A percentile compares a stretch with the other conserved stretches of the same genome.
These are phyloP conservation scores for Glomus cerebriforme DNA, from an alignment of 192 early-diverging fungal genomes.

Conservation along the genomic window DNA sequence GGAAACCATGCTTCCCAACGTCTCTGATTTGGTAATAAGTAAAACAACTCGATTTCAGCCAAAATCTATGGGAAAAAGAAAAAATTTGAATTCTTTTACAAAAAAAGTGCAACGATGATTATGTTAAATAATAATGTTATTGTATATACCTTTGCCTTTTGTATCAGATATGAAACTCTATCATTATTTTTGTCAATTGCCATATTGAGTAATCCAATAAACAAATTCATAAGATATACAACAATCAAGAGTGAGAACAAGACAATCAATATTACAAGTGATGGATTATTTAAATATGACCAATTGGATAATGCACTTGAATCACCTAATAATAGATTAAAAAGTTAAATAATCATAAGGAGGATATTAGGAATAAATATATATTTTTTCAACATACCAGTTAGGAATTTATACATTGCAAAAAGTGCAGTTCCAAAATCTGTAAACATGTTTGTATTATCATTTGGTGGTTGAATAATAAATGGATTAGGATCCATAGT, in stretches of 20 bases:
- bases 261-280: background rate
- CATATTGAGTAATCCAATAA: background rate
- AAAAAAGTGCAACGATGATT: too few relatives aligned
- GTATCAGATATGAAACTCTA: too few relatives aligned
- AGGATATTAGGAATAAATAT: too few relatives aligned
- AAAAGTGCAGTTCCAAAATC: background rate
- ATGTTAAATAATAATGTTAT: background rate
- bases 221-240: conserved; percentile 8
- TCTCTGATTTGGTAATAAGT: background rate
- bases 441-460: background rate
- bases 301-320: background rate
- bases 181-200: background rate
- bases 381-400: background rate
- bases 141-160: background rate
- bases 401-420: background rate
- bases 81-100: background rate
- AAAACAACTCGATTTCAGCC: conserved; percentile 8
- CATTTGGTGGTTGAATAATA: background rate
- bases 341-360: too few relatives aligned
- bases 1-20: too few relatives aligned
- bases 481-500: background rate
- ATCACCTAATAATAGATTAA: background rate
- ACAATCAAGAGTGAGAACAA: background rate
- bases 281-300: background rate
- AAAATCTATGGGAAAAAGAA: background rate